phyloP scores from a whole-genome alignment of 2,329 filamentous ascomycete species.

The Colletotrichum echinochloae region DNA sequence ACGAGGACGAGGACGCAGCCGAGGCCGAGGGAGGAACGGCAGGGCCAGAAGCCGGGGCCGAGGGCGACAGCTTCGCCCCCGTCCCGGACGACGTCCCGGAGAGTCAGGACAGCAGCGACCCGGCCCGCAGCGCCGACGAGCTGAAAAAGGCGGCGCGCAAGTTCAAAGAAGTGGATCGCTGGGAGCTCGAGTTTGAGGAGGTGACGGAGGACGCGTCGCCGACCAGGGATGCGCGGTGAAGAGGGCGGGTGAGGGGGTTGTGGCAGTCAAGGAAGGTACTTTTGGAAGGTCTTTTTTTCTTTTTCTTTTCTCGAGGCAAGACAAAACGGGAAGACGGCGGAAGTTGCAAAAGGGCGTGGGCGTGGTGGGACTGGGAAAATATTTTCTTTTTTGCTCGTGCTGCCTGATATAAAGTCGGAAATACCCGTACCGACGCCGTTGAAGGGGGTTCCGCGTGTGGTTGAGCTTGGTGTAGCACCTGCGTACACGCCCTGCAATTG shows the following conservation, averaged over 20 bases:
- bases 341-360: constrained; percentile 1
- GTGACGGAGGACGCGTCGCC: constrained; percentile 68
- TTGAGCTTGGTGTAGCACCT: neutral
- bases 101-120: constrained; percentile 42
- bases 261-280: constrained; percentile 14
- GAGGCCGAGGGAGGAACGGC: constrained; percentile 45
- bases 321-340: neutral
- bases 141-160: constrained; percentile 70
- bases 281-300: neutral
- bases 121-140: constrained; percentile 59
- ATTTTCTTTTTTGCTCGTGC: neutral
- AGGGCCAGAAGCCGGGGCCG: constrained; percentile 50
- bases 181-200: constrained; percentile 76
- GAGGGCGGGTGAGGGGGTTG: neutral
- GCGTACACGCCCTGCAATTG: neutral
- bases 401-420: constrained; percentile 3
- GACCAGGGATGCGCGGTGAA: constrained; percentile 58
- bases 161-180: constrained; percentile 77
- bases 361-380: neutral
- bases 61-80: constrained; percentile 52
- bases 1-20: constrained; percentile 62
- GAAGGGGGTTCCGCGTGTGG: neutral
- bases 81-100: constrained; percentile 59
- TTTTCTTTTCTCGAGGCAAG: neutral
- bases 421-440: neutral